Base-by-base conservation (phyloP, 2,329 filamentous ascomycete species). In the Neonectria magnoliae region DNA sequence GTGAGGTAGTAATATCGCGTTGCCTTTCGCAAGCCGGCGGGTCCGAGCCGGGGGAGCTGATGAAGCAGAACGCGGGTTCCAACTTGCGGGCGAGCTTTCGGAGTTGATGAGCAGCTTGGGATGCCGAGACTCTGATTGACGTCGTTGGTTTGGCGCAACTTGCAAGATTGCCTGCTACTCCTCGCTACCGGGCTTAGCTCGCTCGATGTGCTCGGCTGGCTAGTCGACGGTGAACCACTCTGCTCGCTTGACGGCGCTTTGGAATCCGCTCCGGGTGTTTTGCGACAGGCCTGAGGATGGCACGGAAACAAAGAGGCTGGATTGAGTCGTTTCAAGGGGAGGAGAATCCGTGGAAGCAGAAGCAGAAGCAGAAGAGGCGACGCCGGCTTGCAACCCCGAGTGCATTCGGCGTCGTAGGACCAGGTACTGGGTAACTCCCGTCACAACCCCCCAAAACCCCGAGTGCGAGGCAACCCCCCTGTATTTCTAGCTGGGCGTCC, bases 121-220 rank as follows among this genome's bases (percentile, higher is more conserved):
- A 52, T 44, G 7, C 51, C 51, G 38, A 22, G 55, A 10, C n/a
- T 29, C 48, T 38, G 60, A 60, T 71, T 73, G 71, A 73, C 71
- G 71, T 73, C 62, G 71, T 69, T 60, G 69, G 58, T 67, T 57
- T 62, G 44, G 55, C 31, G 41, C 54, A 57, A 25, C n/a, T n/a
- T 47, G 41, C 55, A 57, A 27, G 29, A n/a, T 48, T 20, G 42
- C 41, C 38, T 50, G 55, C 54, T 45, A 36, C 42, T 57, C 18
- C 14, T 33, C 14, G 42, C 44, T 57, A 48, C 41, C 41, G 41
- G 27, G 42, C 44, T 20, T 48, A 50, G 55, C 29, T 31, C 13
- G 55, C 29, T 31, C 13, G 31, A 57, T 57, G 36, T 45, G 53
- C 29, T 45, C 27, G 5, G 16, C 27, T 33, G 20, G 20, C 25